Percentiles rank a stretch among this genome's conserved stretches.
phyloP scores from a whole-genome alignment of 2,329 filamentous ascomycete genomes.

The Podosphaera leucotricha region DNA sequence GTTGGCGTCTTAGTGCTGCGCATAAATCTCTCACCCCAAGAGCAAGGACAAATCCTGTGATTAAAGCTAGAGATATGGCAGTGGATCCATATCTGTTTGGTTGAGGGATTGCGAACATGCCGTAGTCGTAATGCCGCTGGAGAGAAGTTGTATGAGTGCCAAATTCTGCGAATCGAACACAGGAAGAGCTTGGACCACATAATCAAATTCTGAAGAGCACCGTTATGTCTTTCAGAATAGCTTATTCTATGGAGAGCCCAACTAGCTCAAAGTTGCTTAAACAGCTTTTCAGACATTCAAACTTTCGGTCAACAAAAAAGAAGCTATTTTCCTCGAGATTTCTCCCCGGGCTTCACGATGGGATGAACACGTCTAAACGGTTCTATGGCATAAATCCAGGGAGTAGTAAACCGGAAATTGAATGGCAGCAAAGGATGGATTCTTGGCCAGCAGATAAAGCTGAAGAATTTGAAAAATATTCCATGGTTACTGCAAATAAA shows the following conservation, averaged over 20 bases:
- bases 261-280: constrained; percentile 57
- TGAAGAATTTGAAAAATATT: constrained; percentile 61
- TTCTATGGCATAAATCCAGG: not conserved
- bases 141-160: too few species aligned
- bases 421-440: constrained; percentile 69
- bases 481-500: constrained; percentile 63
- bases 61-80: constrained; percentile 47
- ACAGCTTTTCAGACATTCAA: constrained; percentile 58
- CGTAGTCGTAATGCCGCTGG: not conserved
- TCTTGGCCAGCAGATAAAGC: constrained; percentile 53
- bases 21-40: constrained; percentile 62
- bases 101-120: constrained; percentile 37
- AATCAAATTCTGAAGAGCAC: constrained; percentile 2
- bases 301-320: constrained; percentile 28
- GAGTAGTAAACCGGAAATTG: constrained; percentile 27
- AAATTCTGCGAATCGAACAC: not conserved
- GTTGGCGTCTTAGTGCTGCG: constrained; percentile 43
- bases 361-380: not conserved
- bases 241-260: constrained; percentile 51
- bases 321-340: not conserved
- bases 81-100: constrained; percentile 38
- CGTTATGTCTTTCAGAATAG: constrained; percentile 5
- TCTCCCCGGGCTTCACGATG: too few species aligned
- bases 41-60: constrained; percentile 53
- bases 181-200: constrained; percentile 1